A percentile compares a stretch with the other conserved stretches of the same genome.
These are phyloP conservation scores for Umbilicaria muhlenbergii DNA, from an alignment of 495 filamentous ascomycete genomes.

Conservation along the genomic window DNA sequence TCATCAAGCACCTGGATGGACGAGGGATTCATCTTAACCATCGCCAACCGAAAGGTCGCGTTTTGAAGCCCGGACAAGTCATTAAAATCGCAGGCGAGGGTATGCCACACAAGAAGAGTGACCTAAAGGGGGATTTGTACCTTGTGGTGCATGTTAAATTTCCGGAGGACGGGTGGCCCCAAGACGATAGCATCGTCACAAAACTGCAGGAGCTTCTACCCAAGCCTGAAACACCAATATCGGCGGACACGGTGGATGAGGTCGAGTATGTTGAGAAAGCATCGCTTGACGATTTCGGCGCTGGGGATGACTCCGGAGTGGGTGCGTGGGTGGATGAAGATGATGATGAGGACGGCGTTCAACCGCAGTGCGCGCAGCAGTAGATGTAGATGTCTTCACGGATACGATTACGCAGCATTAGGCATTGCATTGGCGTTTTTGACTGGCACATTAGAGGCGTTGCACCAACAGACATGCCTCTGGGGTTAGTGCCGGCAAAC, in stretches of 20 bases:
- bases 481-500: too few relatives aligned
- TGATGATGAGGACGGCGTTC: slow-evolving; percentile 31
- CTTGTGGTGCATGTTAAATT: slow-evolving; percentile 76
- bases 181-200: slow-evolving; percentile 46
- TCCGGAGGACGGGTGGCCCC: slow-evolving; percentile 71
- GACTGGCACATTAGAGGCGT: too few relatives aligned
- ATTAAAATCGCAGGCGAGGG: slow-evolving; percentile 78
- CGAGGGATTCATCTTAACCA: slow-evolving; percentile 73
- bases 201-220: slow-evolving; percentile 64
- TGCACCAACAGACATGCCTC: too few relatives aligned
- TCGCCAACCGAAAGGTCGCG: slow-evolving; percentile 47
- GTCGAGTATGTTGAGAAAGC: slow-evolving; percentile 72
- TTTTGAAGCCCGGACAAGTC: slow-evolving; percentile 66
- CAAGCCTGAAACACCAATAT: slow-evolving; percentile 38
- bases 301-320: slow-evolving; percentile 53
- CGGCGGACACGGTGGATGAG: slow-evolving; percentile 64
- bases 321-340: slow-evolving; percentile 73
- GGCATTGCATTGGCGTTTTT: too few relatives aligned
- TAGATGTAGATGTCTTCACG: slow-evolving; percentile 28
- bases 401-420: too few relatives aligned
- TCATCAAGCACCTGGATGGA: slow-evolving; percentile 86
- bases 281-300: slow-evolving; percentile 62
- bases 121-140: slow-evolving; percentile 74
- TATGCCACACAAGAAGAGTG: slow-evolving; percentile 81
- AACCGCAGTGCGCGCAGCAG: slow-evolving; percentile 74